Evolutionary conservation across 23 red algal genomes (phyloP), one percentile per base, ranked within the genome.

Genomic region (Agarophyton chilense): DNA sequence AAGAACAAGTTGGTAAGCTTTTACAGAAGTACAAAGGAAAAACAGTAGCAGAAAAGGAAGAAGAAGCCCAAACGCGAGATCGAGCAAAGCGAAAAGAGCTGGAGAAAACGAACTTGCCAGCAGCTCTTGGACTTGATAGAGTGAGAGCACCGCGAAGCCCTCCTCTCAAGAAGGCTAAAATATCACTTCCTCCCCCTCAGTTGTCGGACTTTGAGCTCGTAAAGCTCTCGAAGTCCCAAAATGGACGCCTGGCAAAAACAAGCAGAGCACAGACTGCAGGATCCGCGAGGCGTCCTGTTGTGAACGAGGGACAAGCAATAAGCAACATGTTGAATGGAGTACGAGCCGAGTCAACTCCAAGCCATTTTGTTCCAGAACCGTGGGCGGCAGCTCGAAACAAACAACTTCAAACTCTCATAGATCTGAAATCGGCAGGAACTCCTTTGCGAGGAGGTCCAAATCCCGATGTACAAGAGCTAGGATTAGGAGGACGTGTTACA

Each of bases 1-100:
- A 49, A 33, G 33, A 35, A 36, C 72, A 79, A 71, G 60, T 90
- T 43, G 86, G 86, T 25, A 78, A 79, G 41, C 40, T 90, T 32
- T 41, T 90, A 28, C 56, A 62, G 40, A 90, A 90, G 57, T 90
- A 79, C 42, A 79, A 90, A 39, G 52, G 55, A 34, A 79, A 90
- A 44, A 79, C 63, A 25, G n/a, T 35, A 8, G 86, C 68, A 53
- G 86, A 90, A 78, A 78, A 79, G 40, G 86, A 90, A 78, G 68
- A 79, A 52, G 73, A 79, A 42, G 68, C 54, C 21, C 72, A 78
- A 42, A 79, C 63, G 35, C 70, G 73, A 77, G 86, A 90, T 63
- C 77, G 45, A 21, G 73, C 54, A 19, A 87, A 72, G 66, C 61
- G 82, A 55, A 87, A 74, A 10, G 50, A 87, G 65, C 66, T 57